Evolutionary conservation across 495 filamentous ascomycete genomes (phyloP), one percentile per base, ranked within the genome.

Genomic region (Hypoxylon fuscum): DNA sequence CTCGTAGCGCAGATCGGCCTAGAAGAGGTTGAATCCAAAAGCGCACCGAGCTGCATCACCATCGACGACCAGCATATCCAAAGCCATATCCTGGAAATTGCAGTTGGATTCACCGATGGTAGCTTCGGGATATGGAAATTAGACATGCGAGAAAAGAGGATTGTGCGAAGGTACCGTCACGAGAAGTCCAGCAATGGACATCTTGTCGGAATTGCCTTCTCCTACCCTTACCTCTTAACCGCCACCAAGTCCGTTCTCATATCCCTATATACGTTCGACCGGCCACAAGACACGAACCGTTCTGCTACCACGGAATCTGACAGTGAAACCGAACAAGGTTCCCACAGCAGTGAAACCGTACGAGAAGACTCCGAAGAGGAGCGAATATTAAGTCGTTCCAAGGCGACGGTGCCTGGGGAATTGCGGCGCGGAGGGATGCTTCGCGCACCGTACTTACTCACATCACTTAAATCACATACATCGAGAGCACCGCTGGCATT

Each of bases 381-480:
- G 12, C 38, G 21, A 14, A 38, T 11, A 5, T 25, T 23, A 6
- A 47, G 6, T 5, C 22, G 5, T 10, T 21, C 34, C 3, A 53
- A 32, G 3, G 11, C 17, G 5, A 43, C 20, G 25, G 53, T n/a
- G 22, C 29, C 15, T 23, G 34, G 35, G 5, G 17, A 45, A 9
- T 9, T 25, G 18, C 46, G 55, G 34, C 17, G 25, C 8, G 34
- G n/a, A 27, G 8, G 25, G 27, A 18, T 27, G 17, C 35, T 48
- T 51, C 18, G 21, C 59, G 42, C 74, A 49, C 76, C 83, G 17
- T 88, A 79, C 51, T 77, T 96, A 18, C 79, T 98, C 31, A 87
- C 89, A 12, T 96, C 93, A 2, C 79, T 98, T 21, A 86, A 85
- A 70, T 96, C 94, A 8, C 86, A 92, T 66, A 94, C 88, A 11